Evolutionary conservation across 2,329 filamentous ascomycete genomes (phyloP).

Genomic region (Aureobasidium pullulans): DNA sequence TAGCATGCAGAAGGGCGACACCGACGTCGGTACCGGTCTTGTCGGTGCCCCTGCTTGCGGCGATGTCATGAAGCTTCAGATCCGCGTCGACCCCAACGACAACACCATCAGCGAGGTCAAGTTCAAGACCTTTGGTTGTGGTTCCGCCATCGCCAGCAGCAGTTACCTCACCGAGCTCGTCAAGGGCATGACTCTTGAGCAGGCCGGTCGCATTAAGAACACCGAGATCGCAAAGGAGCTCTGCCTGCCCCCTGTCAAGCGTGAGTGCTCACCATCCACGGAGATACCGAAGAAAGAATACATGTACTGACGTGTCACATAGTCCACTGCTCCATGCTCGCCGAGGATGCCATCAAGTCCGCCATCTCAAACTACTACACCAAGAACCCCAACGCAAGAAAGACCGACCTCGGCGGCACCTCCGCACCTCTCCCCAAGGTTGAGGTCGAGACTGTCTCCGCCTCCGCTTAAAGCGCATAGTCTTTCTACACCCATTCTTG

Average conservation of each 20-base stretch:
- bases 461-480: conserved; percentile 6
- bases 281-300: not conserved
- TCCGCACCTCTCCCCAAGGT: conserved; percentile 60
- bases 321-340: conserved; percentile 90
- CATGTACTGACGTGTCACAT: conserved; percentile 15
- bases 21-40: conserved; percentile 81
- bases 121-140: conserved; percentile 97
- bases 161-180: conserved; percentile 94
- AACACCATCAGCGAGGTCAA: conserved; percentile 90
- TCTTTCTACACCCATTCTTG: not conserved
- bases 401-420: conserved; percentile 71
- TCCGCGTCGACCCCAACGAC: conserved; percentile 79
- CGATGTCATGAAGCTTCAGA: conserved; percentile 92
- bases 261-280: conserved; percentile 44
- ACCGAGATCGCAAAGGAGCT: conserved; percentile 97
- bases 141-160: conserved; percentile 86
- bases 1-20: conserved; percentile 69
- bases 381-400: conserved; percentile 71
- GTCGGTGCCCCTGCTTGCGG: conserved; percentile 86
- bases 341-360: conserved; percentile 87
- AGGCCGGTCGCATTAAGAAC: conserved; percentile 88
- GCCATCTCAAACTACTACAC: conserved; percentile 87
- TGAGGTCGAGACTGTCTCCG: conserved; percentile 49
- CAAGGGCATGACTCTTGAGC: conserved; percentile 90
- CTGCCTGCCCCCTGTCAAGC: conserved; percentile 78